Percentiles rank a stretch among this genome's conserved stretches.
phyloP scores from a whole-genome alignment of 2,329 filamentous ascomycete genomes.

The Stromatinia cepivora region DNA sequence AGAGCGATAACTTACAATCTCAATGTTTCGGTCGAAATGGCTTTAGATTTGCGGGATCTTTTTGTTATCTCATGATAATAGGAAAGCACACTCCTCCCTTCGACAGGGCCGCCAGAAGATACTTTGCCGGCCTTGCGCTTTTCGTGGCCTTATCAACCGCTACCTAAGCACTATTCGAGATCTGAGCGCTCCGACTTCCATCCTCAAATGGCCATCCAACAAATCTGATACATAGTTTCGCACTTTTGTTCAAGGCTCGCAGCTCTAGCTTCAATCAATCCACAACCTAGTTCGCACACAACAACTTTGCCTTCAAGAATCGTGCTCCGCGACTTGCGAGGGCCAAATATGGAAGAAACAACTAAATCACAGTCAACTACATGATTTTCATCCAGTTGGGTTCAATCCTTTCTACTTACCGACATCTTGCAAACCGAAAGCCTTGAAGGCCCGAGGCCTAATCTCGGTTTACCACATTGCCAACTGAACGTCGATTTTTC shows the following conservation, averaged over 20 bases:
- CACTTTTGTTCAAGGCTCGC: conserved; percentile 34
- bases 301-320: conserved; percentile 49
- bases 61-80: not conserved
- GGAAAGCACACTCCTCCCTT: not conserved
- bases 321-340: conserved; percentile 44
- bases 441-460: conserved; percentile 33
- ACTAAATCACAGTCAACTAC: conserved; percentile 31
- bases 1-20: too few relatives aligned
- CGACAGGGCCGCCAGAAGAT: not conserved
- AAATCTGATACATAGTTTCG: conserved; percentile 29
- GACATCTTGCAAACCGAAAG: conserved; percentile 37
- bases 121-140: not conserved
- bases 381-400: not conserved
- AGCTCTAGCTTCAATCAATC: conserved; percentile 48
- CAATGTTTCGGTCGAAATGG: too few relatives aligned
- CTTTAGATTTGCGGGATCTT: not conserved
- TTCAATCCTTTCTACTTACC: conserved; percentile 33
- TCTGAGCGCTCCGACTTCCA: not conserved
- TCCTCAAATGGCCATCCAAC: conserved; percentile 28
- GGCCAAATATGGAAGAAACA: conserved; percentile 35
- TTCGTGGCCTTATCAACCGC: not conserved
- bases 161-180: not conserved
- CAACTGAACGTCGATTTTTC: conserved; percentile 45
- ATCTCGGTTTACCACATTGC: conserved; percentile 41
- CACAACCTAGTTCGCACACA: conserved; percentile 55